Evolutionary conservation across 1,284 basidiomycete genomes (phyloP).

Genomic region (Tremellales sp.): DNA sequence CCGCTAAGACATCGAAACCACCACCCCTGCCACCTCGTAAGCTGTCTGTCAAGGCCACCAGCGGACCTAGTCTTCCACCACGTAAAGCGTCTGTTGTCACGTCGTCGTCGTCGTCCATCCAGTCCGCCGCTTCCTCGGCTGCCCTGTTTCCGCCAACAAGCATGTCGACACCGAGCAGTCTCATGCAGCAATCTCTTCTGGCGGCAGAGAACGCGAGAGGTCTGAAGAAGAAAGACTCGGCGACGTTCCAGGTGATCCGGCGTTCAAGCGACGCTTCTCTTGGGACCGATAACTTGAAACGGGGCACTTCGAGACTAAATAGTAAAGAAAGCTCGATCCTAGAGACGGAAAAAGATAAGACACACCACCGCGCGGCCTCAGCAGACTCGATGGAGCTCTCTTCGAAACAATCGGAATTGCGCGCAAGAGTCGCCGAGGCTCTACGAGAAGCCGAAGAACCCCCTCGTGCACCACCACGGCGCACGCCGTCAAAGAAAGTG

Average conservation of each 20-base stretch:
- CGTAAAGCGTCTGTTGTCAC: slow-evolving; percentile 1
- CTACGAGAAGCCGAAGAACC: neutral
- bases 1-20: neutral
- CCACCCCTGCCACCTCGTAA: slow-evolving; percentile 20
- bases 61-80: slow-evolving; percentile 3
- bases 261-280: slow-evolving; percentile 4
- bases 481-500: neutral
- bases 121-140: slow-evolving; percentile 4
- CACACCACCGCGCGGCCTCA: neutral
- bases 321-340: too few relatives aligned
- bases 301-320: too few relatives aligned
- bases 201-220: slow-evolving; percentile 12
- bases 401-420: neutral
- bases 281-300: neutral
- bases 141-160: slow-evolving; percentile 14
- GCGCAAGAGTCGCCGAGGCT: slow-evolving; percentile 5
- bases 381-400: neutral
- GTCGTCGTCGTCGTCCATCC: slow-evolving; percentile 13
- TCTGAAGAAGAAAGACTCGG: slow-evolving; percentile 5
- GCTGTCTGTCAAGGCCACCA: slow-evolving; percentile 5
- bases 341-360: too few relatives aligned
- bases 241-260: slow-evolving; percentile 16
- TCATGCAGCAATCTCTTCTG: slow-evolving; percentile 19
- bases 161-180: slow-evolving; percentile 5
- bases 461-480: neutral